Percentiles rank a stretch among this genome's conserved stretches.
These are phyloP conservation scores for Backusella morwellensis DNA, from an alignment of 192 early-diverging fungal species.

Conservation along the genomic window DNA sequence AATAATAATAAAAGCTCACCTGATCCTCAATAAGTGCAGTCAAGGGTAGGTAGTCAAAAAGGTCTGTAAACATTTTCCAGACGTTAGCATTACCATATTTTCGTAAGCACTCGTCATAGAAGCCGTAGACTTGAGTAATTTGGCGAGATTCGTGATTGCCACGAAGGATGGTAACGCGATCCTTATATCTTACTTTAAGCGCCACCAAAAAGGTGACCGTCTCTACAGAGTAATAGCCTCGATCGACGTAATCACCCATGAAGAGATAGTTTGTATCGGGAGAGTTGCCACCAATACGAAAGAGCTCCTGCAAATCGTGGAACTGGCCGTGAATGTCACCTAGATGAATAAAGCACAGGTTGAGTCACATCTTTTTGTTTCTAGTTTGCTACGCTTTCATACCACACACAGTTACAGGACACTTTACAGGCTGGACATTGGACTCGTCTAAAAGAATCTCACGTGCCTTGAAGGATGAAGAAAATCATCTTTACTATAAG, in stretches of 20 bases:
- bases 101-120: slow-evolving; percentile 98
- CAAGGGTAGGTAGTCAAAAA: slow-evolving; percentile 96
- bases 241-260: slow-evolving; percentile 99
- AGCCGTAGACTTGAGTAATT: slow-evolving; percentile 99
- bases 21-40: slow-evolving; percentile 97
- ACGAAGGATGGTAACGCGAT: slow-evolving; percentile 93
- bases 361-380: neutral
- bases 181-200: slow-evolving; percentile 90
- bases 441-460: slow-evolving; percentile 96
- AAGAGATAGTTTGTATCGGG: slow-evolving; percentile 99
- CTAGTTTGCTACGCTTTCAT: neutral
- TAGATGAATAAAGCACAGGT: neutral
- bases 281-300: slow-evolving; percentile 93
- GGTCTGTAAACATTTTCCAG: slow-evolving; percentile 96
- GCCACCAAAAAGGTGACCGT: slow-evolving; percentile 94
- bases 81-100: slow-evolving; percentile 99
- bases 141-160: slow-evolving; percentile 99
- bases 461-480: slow-evolving; percentile 68
- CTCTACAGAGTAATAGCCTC: slow-evolving; percentile 98
- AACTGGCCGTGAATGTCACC: slow-evolving; percentile 98
- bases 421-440: slow-evolving; percentile 95
- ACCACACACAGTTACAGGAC: slow-evolving; percentile 96
- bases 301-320: slow-evolving; percentile 95
- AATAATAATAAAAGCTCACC: slow-evolving; percentile 32
- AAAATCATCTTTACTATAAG: neutral